These are phyloP conservation scores for Martiniozyma asiatica DNA, from an alignment of 1,139 yeast genomes.

Conservation along the genomic window DNA sequence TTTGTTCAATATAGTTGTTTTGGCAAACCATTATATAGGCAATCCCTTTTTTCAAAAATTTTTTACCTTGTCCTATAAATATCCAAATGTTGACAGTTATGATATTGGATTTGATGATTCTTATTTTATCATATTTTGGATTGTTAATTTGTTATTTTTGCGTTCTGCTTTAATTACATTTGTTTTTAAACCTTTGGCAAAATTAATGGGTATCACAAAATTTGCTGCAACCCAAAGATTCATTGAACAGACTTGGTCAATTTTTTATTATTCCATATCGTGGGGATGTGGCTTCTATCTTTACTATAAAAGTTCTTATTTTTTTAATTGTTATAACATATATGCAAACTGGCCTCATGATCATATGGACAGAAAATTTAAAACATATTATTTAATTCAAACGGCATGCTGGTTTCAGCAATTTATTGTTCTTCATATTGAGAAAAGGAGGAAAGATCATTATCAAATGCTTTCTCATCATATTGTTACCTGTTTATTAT, in stretches of 20 bases:
- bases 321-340: constrained; percentile 42
- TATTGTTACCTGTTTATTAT: constrained; percentile 59
- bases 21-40: too few species aligned
- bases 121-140: constrained; percentile 44
- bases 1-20: too few species aligned
- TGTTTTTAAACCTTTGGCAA: constrained; percentile 48
- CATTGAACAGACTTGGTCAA: constrained; percentile 81
- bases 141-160: constrained; percentile 44
- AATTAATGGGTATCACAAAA: constrained; percentile 33
- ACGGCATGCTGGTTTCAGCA: constrained; percentile 76
- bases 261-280: constrained; percentile 47
- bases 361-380: constrained; percentile 36
- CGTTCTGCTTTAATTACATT: constrained; percentile 51
- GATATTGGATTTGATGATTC: constrained; percentile 48
- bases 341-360: constrained; percentile 74
- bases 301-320: constrained; percentile 49
- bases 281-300: constrained; percentile 49
- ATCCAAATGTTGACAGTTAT: constrained; percentile 24
- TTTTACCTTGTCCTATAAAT: constrained; percentile 36
- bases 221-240: constrained; percentile 50
- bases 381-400: constrained; percentile 60
- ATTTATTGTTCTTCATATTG: constrained; percentile 63
- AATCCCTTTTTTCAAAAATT: constrained; percentile 26
- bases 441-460: constrained; percentile 71
- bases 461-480: constrained; percentile 84